A percentile compares a stretch with the other conserved stretches of the same genome.
These are phyloP conservation scores for Fusarium miscanthi DNA, from an alignment of 2,329 filamentous ascomycete genomes.

Conservation along the genomic window DNA sequence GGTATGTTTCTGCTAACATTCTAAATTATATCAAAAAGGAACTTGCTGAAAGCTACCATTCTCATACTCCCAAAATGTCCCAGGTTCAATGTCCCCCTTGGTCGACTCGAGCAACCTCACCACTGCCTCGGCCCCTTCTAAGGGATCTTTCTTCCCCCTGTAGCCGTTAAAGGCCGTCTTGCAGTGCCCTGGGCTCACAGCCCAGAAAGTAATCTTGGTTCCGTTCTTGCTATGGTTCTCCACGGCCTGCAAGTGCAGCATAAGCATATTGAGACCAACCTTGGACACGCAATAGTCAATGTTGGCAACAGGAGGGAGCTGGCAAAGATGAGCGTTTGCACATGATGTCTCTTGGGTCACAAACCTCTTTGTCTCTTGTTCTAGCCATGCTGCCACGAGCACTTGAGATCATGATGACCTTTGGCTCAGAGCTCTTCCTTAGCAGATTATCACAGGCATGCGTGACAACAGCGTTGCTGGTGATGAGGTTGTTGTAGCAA, in stretches of 20 bases:
- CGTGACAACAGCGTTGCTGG: background rate
- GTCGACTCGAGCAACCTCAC: background rate
- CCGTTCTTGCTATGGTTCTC: background rate
- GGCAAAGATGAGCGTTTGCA: background rate
- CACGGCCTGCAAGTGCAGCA: background rate
- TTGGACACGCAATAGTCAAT: constrained; percentile 17
- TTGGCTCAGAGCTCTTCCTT: background rate
- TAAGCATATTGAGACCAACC: constrained; percentile 10
- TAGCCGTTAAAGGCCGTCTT: constrained; percentile 18
- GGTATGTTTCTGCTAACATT: background rate
- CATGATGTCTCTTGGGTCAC: accelerated
- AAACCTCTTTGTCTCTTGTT: background rate
- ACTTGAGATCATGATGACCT: constrained; percentile 20
- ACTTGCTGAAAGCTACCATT: background rate
- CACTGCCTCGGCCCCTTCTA: background rate
- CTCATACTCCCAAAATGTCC: constrained; percentile 19
- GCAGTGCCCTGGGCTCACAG: constrained; percentile 9
- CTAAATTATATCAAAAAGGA: background rate
- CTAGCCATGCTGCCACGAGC: constrained; percentile 5
- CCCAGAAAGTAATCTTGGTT: background rate
- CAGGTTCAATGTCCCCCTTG: background rate
- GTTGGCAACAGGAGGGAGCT: constrained; percentile 17
- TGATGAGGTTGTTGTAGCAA: constrained; percentile 15
- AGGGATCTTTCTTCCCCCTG: background rate
- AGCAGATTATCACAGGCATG: background rate